Conservation (phyloP, 164 flowering plant genomes). For the Vitis vinifera region DNA sequence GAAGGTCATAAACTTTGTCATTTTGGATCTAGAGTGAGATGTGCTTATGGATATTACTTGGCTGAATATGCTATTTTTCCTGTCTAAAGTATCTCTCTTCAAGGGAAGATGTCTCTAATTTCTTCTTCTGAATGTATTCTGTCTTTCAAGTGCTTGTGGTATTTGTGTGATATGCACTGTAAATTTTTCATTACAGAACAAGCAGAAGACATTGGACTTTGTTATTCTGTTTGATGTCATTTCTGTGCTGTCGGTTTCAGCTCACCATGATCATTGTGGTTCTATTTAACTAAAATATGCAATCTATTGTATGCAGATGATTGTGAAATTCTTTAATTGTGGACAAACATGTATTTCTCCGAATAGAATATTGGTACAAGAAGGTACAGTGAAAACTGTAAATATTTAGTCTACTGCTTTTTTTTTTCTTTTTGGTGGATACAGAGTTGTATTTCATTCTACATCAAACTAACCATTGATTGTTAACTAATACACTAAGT, state of each 20-base stretch:
- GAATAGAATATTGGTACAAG: slow-evolving; percentile 92
- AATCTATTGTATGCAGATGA: slow-evolving; percentile 59
- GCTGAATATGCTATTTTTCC: no score
- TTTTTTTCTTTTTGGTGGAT: not conserved
- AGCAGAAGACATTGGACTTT: no score
- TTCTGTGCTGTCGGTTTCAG: not conserved
- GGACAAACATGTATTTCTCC: slow-evolving; percentile 98
- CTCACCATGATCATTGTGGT: not conserved
- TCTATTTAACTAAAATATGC: slow-evolving; percentile 6
- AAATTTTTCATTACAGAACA: no score
- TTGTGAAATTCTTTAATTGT: slow-evolving; percentile 89
- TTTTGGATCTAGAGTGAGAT: no score
- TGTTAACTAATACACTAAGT: no score
- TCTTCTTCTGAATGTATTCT: no score
- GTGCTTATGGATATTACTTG: no score
- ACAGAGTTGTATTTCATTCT: not conserved
- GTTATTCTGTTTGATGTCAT: not conserved
- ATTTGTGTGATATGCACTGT: no score
- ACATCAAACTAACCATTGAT: not conserved
- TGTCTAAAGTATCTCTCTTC: no score
- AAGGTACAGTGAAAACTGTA: slow-evolving; percentile 52
- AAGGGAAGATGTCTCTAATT: no score
- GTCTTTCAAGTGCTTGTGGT: no score
- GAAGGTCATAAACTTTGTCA: no score
- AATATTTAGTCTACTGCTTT: not conserved